Evolutionary conservation across 257 asterid genomes (phyloP), one percentile per base, ranked within the genome.

Genomic region (Nicotiana paniculata): DNA sequence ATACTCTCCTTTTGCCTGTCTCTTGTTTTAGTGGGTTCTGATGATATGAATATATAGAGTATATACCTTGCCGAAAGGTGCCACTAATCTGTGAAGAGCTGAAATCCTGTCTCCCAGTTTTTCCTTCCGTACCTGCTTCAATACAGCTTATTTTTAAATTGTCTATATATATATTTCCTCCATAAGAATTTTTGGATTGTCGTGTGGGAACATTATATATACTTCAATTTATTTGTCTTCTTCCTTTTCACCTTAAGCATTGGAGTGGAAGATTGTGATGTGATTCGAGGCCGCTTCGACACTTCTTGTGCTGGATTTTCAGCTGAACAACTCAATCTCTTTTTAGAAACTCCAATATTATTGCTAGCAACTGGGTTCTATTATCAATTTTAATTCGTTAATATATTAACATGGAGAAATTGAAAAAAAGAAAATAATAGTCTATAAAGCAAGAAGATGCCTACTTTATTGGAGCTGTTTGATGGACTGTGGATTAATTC

Each of bases 41-140:
- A 54, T 81, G 4, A 17, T 78, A 62, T 11, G 1, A 59, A 63
- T 10, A 13, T 37, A 8, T 33, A 67, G 51, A 39, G 68, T 48
- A 37, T 10, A 30, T 82, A 87, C 89, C 88, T 87, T 87, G 86
- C 88, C 88, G 61, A 87, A 87, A 84, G 89, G 88, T 67, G 88
- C 84, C 81, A 87, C 88, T 83, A 87, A 57, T 84, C 86, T 87
- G 86, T 87, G 89, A 57, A 87, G 86, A 64, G 86, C 87, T 79
- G 89, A 79, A 64, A 87, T 83, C 83, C 89, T 87, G 87, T 87
- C 88, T 79, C 89, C 89, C 43, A 84, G 6, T 80, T 87, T 87
- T 17, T 87, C 86, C 80, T 87, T 87, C 59, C 86, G 37, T 3
- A 87, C 86, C 89, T 87, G 62, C 82, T 58, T 37, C 9, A 57